These are phyloP conservation scores for Thalassia testudinum DNA, from an alignment of 116 monocot genomes.

Conservation along the genomic window DNA sequence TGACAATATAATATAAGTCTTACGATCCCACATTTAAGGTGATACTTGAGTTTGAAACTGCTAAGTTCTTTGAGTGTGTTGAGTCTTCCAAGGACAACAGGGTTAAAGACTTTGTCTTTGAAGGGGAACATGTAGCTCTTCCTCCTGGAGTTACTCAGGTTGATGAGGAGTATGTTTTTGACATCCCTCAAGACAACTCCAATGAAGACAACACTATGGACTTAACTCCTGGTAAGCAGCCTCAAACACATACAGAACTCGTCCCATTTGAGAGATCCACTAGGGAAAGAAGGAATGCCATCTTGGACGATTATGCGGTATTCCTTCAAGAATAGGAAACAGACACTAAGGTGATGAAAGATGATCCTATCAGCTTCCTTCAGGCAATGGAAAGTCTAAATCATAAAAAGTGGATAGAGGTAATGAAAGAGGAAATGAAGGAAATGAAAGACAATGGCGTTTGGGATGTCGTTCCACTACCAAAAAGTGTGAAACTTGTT, in stretches of 20 bases:
- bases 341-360: neutral
- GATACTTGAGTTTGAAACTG: slow-evolving; percentile 11
- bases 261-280: slow-evolving; percentile 2
- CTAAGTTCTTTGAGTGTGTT: slow-evolving; percentile 12
- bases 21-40: slow-evolving; percentile 2
- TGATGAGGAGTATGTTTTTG: neutral
- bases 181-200: neutral
- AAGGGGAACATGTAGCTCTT: slow-evolving; percentile 3
- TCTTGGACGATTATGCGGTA: neutral
- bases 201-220: neutral
- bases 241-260: neutral
- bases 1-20: slow-evolving; percentile 8
- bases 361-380: neutral
- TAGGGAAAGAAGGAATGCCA: slow-evolving; percentile 2
- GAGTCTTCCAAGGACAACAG: slow-evolving; percentile 1
- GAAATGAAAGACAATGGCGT: slow-evolving; percentile 1
- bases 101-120: slow-evolving; percentile 6
- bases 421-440: slow-evolving; percentile 8
- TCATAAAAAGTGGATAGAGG: neutral
- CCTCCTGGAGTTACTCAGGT: neutral
- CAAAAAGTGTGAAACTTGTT: no score
- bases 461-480: slow-evolving; percentile 5
- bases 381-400: neutral
- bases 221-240: neutral
- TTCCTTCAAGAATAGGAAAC: slow-evolving; percentile 4